Conservation (phyloP, 176 grass and related monocot species). For the Melocanna baccifera region DNA sequence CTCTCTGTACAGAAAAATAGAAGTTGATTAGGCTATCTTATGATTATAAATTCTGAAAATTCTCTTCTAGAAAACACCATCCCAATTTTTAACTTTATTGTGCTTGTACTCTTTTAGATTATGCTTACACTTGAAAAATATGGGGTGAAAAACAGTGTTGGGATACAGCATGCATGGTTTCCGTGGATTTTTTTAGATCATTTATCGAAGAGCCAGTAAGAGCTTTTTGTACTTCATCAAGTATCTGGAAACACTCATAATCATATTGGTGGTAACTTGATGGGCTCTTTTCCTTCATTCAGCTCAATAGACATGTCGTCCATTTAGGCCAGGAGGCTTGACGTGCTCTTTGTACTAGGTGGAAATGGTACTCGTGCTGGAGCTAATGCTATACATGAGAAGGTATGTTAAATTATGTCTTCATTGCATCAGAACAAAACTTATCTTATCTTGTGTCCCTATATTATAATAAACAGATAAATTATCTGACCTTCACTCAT, state of each 20-base stretch:
- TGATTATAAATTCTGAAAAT: slow-evolving; percentile 4
- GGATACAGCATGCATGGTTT: slow-evolving; percentile 83
- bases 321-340: slow-evolving; percentile 76
- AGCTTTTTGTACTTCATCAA: slow-evolving; percentile 18
- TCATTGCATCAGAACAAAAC: slow-evolving; percentile 16
- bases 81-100: neutral
- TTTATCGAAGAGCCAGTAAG: slow-evolving; percentile 72
- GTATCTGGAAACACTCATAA: slow-evolving; percentile 18
- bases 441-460: neutral
- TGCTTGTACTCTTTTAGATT: slow-evolving; percentile 65
- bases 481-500: neutral
- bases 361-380: slow-evolving; percentile 98
- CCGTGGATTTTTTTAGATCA: slow-evolving; percentile 77
- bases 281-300: slow-evolving; percentile 26
- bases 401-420: slow-evolving; percentile 38
- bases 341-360: slow-evolving; percentile 94
- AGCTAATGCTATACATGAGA: slow-evolving; percentile 87
- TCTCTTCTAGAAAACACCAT: slow-evolving; percentile 21
- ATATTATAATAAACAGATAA: slow-evolving; percentile 1
- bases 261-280: neutral
- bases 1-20: slow-evolving; percentile 5
- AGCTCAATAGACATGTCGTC: slow-evolving; percentile 86
- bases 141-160: slow-evolving; percentile 92
- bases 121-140: slow-evolving; percentile 96
- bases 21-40: neutral